These are phyloP conservation scores for Pilobolus umbonatus DNA, from an alignment of 192 early-diverging fungal species.

Conservation along the genomic window DNA sequence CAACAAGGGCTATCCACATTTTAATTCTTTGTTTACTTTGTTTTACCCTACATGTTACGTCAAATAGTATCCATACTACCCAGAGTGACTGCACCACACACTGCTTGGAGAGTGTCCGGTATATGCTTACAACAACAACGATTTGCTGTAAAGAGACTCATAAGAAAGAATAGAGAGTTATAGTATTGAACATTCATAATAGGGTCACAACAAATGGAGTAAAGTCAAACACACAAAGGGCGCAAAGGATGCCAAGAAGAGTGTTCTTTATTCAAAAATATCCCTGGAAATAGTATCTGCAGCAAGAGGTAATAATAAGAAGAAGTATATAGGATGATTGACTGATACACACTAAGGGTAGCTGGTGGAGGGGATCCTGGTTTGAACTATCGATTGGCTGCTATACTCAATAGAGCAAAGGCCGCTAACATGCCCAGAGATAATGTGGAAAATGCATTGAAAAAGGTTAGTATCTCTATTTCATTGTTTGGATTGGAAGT, in stretches of 20 bases:
- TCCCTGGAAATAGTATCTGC: constrained; percentile 60
- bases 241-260: constrained; percentile 50
- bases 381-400: constrained; percentile 52
- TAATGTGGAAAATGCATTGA: constrained; percentile 66
- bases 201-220: constrained; percentile 64
- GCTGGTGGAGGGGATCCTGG: constrained; percentile 54
- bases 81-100: too few species aligned
- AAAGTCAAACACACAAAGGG: constrained; percentile 59
- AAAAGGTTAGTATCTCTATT: constrained; percentile 43
- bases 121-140: constrained; percentile 12
- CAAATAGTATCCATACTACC: too few species aligned
- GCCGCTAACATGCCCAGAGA: constrained; percentile 64
- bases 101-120: neutral
- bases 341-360: neutral
- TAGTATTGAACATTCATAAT: neutral
- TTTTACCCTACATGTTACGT: too few species aligned
- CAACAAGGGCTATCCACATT: too few species aligned
- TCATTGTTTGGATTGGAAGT: neutral
- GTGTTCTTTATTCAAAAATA: constrained; percentile 49
- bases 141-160: constrained; percentile 1
- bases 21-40: too few species aligned
- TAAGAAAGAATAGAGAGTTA: too few species aligned
- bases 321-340: neutral
- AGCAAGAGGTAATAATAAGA: constrained; percentile 40
- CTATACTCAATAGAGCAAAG: constrained; percentile 54